phyloP scores from a whole-genome alignment of 2,329 filamentous ascomycete genomes.

The Microsporum canis region DNA sequence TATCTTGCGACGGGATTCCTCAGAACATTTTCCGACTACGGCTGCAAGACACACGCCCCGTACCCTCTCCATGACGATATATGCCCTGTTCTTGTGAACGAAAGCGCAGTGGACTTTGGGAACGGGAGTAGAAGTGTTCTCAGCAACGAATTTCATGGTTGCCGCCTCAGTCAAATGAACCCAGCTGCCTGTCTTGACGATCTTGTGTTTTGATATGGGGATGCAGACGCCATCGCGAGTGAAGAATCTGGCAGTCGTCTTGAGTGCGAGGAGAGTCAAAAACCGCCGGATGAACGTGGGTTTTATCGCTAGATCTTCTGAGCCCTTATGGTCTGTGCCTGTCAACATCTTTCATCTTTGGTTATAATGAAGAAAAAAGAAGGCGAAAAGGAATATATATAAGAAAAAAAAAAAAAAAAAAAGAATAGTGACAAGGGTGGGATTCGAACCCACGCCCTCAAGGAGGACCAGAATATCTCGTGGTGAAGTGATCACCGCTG shows the following conservation, averaged over 20 bases:
- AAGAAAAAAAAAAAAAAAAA: background rate
- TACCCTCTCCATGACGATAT: constrained; percentile 39
- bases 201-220: constrained; percentile 1
- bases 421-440: background rate
- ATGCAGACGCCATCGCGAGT: background rate
- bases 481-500: background rate
- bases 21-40: constrained; percentile 13
- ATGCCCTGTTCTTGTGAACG: constrained; percentile 27
- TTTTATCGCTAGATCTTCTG: background rate
- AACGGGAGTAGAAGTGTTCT: constrained; percentile 36
- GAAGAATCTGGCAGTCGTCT: background rate
- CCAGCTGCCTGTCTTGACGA: constrained; percentile 25
- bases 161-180: constrained; percentile 30
- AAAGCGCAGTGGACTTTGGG: constrained; percentile 39
- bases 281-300: background rate
- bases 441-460: constrained; percentile 4
- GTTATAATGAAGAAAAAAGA: background rate
- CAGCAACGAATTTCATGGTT: constrained; percentile 32
- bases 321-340: background rate
- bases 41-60: constrained; percentile 19
- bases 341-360: background rate
- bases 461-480: constrained; percentile 1
- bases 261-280: background rate
- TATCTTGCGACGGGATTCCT: constrained; percentile 8
- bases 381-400: background rate